Percentiles rank a stretch among this genome's conserved stretches.
These are phyloP conservation scores for Tricholoma sp. DNA, from an alignment of 768 basidiomycete species.

Conservation along the genomic window DNA sequence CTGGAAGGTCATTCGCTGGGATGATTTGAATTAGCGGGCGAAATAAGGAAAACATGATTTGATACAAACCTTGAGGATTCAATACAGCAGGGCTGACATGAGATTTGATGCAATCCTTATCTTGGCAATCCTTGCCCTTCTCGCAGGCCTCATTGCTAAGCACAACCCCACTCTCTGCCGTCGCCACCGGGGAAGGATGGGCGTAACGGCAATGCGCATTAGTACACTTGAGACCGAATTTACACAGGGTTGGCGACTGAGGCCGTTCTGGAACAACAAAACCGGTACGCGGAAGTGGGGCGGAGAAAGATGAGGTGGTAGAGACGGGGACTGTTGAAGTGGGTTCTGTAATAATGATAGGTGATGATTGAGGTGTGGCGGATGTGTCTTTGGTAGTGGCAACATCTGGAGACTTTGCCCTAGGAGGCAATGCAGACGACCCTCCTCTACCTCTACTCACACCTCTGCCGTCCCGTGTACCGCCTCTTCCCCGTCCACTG, in stretches of 20 bases:
- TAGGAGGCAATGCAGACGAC: constrained; percentile 18
- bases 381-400: constrained; percentile 8
- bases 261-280: constrained; percentile 72
- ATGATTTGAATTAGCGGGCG: constrained; percentile 10
- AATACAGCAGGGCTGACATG: constrained; percentile 86
- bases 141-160: constrained; percentile 93
- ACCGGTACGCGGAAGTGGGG: constrained; percentile 33
- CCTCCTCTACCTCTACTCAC: constrained; percentile 47
- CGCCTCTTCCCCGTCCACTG: constrained; percentile 40
- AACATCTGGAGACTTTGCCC: constrained; percentile 17
- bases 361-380: constrained; percentile 21
- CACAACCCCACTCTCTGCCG: constrained; percentile 90
- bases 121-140: constrained; percentile 81
- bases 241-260: constrained; percentile 88
- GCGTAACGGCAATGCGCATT: constrained; percentile 87
- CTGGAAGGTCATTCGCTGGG: constrained; percentile 32
- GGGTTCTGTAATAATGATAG: constrained; percentile 26
- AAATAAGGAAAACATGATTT: constrained; percentile 4
- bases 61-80: constrained; percentile 51
- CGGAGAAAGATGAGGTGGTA: constrained; percentile 18
- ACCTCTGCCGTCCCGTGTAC: constrained; percentile 37
- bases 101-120: constrained; percentile 88
- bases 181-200: constrained; percentile 96
- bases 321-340: constrained; percentile 17
- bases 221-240: constrained; percentile 86